These are phyloP conservation scores for Baorangia bicolor DNA, from an alignment of 768 basidiomycete genomes.

Conservation along the genomic window DNA sequence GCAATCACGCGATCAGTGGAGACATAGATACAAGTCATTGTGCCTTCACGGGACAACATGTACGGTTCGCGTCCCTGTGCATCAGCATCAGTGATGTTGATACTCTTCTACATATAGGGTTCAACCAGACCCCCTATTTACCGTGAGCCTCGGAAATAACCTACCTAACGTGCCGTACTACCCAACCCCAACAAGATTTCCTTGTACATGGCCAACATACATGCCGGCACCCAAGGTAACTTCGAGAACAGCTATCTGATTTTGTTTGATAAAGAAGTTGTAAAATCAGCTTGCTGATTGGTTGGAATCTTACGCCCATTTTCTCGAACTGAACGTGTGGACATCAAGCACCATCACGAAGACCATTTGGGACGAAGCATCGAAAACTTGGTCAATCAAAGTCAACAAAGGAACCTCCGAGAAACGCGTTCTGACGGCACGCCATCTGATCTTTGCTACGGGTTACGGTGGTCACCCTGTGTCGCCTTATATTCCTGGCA, in stretches of 20 bases:
- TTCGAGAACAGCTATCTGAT: background rate
- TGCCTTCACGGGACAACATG: conserved; percentile 50
- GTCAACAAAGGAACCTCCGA: conserved; percentile 31
- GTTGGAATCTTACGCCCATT: conserved; percentile 54
- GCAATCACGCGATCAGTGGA: conserved; percentile 34
- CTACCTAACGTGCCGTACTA: background rate
- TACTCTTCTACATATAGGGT: conserved; percentile 33
- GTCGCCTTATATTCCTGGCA: conserved; percentile 36
- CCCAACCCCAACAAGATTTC: conserved; percentile 39
- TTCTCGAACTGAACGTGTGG: conserved; percentile 59
- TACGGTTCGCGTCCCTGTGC: conserved; percentile 20
- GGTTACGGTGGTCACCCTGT: conserved; percentile 44
- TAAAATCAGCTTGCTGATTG: conserved; percentile 49
- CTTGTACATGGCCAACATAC: conserved; percentile 47
- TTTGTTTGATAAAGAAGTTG: background rate
- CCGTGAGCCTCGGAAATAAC: conserved; percentile 32
- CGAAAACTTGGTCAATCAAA: conserved; percentile 40
- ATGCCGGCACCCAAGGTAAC: conserved; percentile 47
- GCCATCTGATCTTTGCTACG: conserved; percentile 53
- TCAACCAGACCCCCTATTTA: conserved; percentile 50
- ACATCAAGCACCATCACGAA: conserved; percentile 41
- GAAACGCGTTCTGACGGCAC: conserved; percentile 36
- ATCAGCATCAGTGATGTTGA: background rate
- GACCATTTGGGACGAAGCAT: conserved; percentile 36
- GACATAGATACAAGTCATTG: conserved; percentile 31